These are phyloP conservation scores for Diaporthe sp. DNA, from an alignment of 2,329 filamentous ascomycete species.

Conservation along the genomic window DNA sequence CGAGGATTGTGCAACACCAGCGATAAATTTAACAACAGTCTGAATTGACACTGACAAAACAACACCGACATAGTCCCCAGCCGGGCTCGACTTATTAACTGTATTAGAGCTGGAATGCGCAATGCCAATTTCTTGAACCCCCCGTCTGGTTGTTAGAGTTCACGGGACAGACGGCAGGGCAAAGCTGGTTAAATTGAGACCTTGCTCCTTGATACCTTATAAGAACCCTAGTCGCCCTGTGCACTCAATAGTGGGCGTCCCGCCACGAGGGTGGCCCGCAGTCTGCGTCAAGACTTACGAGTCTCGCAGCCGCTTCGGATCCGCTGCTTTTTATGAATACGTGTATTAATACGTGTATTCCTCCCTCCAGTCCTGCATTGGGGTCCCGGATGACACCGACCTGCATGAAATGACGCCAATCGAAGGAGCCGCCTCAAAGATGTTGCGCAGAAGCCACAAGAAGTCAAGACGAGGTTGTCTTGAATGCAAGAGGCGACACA, in stretches of 20 bases:
- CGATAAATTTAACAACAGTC: neutral
- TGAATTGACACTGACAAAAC: neutral
- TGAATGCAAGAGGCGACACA: slow-evolving; percentile 46
- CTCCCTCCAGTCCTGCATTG: neutral
- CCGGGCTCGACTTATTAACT: neutral
- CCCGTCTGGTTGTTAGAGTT: slow-evolving; percentile 9
- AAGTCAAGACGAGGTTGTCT: slow-evolving; percentile 46
- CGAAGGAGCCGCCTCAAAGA: slow-evolving; percentile 37
- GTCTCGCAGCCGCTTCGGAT: slow-evolving; percentile 1
- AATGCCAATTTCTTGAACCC: neutral
- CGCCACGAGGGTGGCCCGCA: slow-evolving; percentile 4
- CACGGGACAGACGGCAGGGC: neutral
- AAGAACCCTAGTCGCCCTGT: slow-evolving; percentile 7
- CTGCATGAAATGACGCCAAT: slow-evolving; percentile 9
- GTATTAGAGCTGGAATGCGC: neutral
- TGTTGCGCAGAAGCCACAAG: slow-evolving; percentile 39
- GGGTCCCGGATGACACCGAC: neutral
- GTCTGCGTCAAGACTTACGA: slow-evolving; percentile 16
- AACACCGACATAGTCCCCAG: neutral
- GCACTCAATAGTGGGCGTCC: neutral
- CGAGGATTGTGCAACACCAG: neutral
- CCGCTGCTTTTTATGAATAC: slow-evolving; percentile 11
- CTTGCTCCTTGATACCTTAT: slow-evolving; percentile 13
- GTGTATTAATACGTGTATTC: slow-evolving; percentile 21
- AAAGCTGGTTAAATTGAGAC: neutral